Evolutionary conservation across 345 rosid genomes (phyloP), one percentile per base, ranked within the genome.

Genomic region (Excoecaria cochinchinensis): DNA sequence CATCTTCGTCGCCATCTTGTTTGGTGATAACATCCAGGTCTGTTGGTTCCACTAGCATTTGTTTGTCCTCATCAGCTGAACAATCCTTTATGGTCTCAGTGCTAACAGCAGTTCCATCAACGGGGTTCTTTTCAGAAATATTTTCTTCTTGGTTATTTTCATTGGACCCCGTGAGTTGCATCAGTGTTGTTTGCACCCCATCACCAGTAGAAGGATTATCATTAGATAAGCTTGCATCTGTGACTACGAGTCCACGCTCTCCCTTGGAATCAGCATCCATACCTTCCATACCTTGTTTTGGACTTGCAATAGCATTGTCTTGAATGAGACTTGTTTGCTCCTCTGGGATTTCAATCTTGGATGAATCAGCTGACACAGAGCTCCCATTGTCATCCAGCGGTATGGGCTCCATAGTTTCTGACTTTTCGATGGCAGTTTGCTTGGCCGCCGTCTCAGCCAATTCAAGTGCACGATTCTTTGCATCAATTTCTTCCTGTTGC

Each of bases 401-500:
- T 60, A 63, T 47, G 15, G 82, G 70, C 73, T 77, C 80, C 0
- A 76, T 59, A 17, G 57, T 58, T 51, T 74, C 84, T 12, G 82
- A 22, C 51, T 51, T 65, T 62, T 62, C 80, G 53, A 68, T 63
- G 53, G 74, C 60, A 53, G 73, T 71, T 79, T 80, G 69, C 57
- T 79, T 77, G 31, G 78, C 70, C 16, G 81, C 70, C 46, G 82
- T 74, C 67, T 74, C 76, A 21, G 76, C 79, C 70, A 74, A 42
- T 78, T 84, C 82, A 8, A 78, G 47, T 22, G 85, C 78, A 14
- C 1, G 67, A 69, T 78, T 82, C 87, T 78, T 80, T 5, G 80
- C 87, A 15, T 80, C 88, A 3, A 71, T 75, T 80, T 89, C 89
- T 63, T 85, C 89, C 79, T 86, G 84, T 59, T 81, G 84, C 78